phyloP scores from a whole-genome alignment of 1,284 basidiomycete species.

The Ceratobasidium sp. region DNA sequence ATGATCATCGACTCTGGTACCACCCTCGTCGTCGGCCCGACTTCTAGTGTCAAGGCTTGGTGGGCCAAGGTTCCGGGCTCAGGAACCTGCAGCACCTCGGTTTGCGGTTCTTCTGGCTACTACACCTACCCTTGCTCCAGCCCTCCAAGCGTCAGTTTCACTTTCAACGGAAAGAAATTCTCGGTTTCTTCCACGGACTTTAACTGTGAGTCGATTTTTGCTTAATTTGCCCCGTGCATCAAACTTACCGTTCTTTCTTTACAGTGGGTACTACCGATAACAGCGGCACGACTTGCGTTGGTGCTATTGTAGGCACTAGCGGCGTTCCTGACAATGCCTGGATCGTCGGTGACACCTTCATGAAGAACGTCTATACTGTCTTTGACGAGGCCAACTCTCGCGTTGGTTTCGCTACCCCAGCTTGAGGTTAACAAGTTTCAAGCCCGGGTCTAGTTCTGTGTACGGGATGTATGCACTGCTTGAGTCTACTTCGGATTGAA shows the following conservation, averaged over 20 bases:
- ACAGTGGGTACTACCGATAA: conserved; percentile 33
- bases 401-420: conserved; percentile 42
- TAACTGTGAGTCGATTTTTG: conserved; percentile 30
- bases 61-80: conserved; percentile 46
- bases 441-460: not conserved
- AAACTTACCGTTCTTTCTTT: conserved; percentile 2
- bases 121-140: conserved; percentile 41
- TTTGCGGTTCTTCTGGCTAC: conserved; percentile 41
- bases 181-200: conserved; percentile 37
- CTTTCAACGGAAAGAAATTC: conserved; percentile 37
- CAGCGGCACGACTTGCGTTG: conserved; percentile 37
- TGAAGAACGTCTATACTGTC: conserved; percentile 42
- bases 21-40: conserved; percentile 45
- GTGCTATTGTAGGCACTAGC: conserved; percentile 40
- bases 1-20: conserved; percentile 47
- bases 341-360: conserved; percentile 44
- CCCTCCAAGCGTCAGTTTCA: conserved; percentile 26
- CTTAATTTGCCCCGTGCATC: not conserved
- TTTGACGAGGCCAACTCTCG: conserved; percentile 42
- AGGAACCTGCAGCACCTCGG: conserved; percentile 36
- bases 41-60: conserved; percentile 41
- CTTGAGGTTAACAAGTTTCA: conserved; percentile 18
- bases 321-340: conserved; percentile 29
- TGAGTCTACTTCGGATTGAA: too few species aligned
- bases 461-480: not conserved